Evolutionary conservation across 139 green algal genomes (phyloP), one percentile per base, ranked within the genome.

Genomic region (Chlorella sp.): DNA sequence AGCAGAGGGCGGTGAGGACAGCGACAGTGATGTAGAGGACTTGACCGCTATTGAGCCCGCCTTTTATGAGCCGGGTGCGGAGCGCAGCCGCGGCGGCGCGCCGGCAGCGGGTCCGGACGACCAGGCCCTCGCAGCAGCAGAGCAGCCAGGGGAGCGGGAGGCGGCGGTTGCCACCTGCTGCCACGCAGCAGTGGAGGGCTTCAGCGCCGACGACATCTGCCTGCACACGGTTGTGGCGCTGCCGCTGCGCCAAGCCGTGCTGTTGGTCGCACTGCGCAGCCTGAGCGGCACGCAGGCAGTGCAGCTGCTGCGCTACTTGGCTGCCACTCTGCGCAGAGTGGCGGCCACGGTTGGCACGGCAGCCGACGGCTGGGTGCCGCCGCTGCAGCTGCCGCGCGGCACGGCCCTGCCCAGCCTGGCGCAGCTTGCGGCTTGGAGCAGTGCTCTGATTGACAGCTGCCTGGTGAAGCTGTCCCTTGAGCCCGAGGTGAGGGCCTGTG

Each of bases 261-360:
- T 90, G 54, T 44, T 80, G 20, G 64, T 6, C 9, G 82, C 82
- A 56, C 64, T 90, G 62, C 46, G 54, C 38, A 19, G 34, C 11
- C 67, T 88, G 32, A 51, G 40, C 16, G 67, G 65, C 1, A 13
- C n/a, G 11, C 73, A 81, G 56, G 73, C 74, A 8, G 44, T 88
- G 43, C 30, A 34, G 32, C 75, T 90, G 48, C 67, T 90, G 46
- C 81, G 75, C n/a, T 90, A 90, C 76, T 70, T 87, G 11, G 30
- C 34, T 30, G 30, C 62, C 34, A 67, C 81, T 76, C 60, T 88
- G 46, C 48, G 48, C 46, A 90, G 86, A 51, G 51, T 76, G n/a
- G 20, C 44, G 19, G 11, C 28, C 2, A 34, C 74, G 1, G 77
- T 87, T 17, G 84, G 62, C 72, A 17, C 22, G 0, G 41, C 48